Evolutionary conservation across 768 basidiomycete genomes (phyloP).

Genomic region (Rhodocollybia butyracea): DNA sequence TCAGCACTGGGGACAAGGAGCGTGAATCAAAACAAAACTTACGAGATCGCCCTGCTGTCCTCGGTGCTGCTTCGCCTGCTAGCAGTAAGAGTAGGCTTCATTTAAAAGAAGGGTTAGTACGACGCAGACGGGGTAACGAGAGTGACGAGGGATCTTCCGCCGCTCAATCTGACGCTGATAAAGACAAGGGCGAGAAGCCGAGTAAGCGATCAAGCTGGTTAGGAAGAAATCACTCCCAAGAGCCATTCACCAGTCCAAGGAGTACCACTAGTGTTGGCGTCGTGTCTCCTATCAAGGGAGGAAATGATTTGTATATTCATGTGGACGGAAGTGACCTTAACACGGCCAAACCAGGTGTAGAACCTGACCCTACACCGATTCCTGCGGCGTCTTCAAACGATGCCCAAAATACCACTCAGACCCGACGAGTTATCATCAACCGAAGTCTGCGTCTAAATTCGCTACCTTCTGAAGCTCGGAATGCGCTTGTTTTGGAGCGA

Average conservation of each 20-base stretch:
- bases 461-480: slow-evolving; percentile 22
- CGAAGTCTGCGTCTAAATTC: slow-evolving; percentile 15
- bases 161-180: slow-evolving; percentile 43
- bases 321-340: too few species aligned
- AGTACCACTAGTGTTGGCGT: too few species aligned
- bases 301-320: too few species aligned
- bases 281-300: too few species aligned
- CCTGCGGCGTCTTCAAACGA: background rate
- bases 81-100: slow-evolving; percentile 41
- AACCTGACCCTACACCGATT: background rate
- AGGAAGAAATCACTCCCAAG: background rate
- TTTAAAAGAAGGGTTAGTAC: slow-evolving; percentile 32
- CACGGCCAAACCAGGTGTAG: background rate
- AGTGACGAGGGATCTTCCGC: slow-evolving; percentile 50
- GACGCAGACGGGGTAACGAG: slow-evolving; percentile 28
- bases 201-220: background rate
- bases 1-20: slow-evolving; percentile 16
- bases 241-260: background rate
- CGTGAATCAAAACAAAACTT: background rate
- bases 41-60: slow-evolving; percentile 19
- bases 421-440: too few species aligned
- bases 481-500: slow-evolving; percentile 25
- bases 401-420: background rate
- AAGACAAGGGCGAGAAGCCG: background rate
- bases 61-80: slow-evolving; percentile 36